Percentiles rank a stretch among this genome's conserved stretches.
Conservation (phyloP, 2,329 filamentous ascomycete genomes). For the Ascomycota sp. region DNA sequence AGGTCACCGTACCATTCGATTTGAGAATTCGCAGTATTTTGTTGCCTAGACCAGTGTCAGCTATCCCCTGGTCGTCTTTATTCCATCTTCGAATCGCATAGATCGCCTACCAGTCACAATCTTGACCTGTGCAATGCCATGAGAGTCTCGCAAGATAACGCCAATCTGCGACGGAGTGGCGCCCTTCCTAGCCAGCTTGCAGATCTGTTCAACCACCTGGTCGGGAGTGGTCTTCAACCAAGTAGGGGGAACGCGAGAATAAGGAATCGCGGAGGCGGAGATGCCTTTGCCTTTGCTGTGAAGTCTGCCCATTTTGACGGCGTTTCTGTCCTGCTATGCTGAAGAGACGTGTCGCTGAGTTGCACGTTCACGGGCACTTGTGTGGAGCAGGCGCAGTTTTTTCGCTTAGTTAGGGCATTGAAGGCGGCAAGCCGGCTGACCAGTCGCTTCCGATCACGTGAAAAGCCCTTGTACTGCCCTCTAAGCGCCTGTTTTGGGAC, state of each 20-base stretch:
- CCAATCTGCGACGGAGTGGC: constrained; percentile 96
- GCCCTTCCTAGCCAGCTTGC: constrained; percentile 97
- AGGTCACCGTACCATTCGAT: constrained; percentile 62
- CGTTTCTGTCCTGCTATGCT: constrained; percentile 16
- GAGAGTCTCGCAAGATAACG: constrained; percentile 92
- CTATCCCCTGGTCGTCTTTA: constrained; percentile 1
- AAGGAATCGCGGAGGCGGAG: constrained; percentile 82
- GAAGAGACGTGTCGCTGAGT: constrained; percentile 9
- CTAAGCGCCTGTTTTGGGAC: background rate
- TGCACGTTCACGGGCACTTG: constrained; percentile 9
- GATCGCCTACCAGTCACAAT: constrained; percentile 64
- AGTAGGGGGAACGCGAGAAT: constrained; percentile 75
- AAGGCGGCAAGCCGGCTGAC: background rate
- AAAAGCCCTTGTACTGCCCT: background rate
- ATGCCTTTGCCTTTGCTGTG: constrained; percentile 99
- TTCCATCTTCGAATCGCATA: background rate
- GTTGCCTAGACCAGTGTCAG: constrained; percentile 51
- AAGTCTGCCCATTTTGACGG: constrained; percentile 75
- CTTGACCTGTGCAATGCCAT: constrained; percentile 96
- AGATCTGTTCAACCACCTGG: constrained; percentile 97
- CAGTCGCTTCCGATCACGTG: background rate
- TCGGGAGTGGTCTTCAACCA: constrained; percentile 99
- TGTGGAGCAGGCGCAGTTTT: constrained; percentile 19
- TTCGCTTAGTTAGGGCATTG: constrained; percentile 24
- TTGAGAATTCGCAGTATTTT: constrained; percentile 99